Conservation (phyloP, 768 basidiomycete genomes). For the Tulasnella sp. region DNA sequence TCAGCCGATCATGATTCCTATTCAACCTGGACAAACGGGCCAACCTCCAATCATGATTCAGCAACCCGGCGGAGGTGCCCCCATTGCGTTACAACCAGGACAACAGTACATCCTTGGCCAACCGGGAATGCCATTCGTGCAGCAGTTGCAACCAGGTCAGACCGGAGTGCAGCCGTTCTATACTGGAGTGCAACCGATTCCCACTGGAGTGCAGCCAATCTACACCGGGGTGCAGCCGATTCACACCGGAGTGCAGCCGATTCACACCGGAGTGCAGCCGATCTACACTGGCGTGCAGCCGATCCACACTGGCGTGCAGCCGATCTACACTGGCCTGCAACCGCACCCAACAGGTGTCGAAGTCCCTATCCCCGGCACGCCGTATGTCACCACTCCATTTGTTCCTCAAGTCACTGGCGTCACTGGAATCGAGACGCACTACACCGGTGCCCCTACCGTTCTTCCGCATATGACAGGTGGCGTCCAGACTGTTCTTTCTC, state of each 20-base stretch:
- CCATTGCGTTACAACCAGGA: neutral
- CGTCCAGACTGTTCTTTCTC: neutral
- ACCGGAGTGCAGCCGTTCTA: neutral
- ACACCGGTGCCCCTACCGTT: slow-evolving; percentile 15
- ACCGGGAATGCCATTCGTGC: neutral
- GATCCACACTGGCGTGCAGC: neutral
- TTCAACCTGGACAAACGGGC: slow-evolving; percentile 1
- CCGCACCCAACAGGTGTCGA: neutral
- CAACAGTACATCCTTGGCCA: neutral
- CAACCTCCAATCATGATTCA: neutral
- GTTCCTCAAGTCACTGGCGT: slow-evolving; percentile 2
- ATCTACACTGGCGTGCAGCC: neutral
- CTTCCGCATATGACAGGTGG: slow-evolving; percentile 12
- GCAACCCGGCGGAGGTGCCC: neutral
- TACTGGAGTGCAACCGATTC: neutral
- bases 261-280: neutral
- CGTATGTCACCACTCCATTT: neutral
- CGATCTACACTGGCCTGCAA: neutral
- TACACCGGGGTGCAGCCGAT: neutral
- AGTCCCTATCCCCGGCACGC: neutral
- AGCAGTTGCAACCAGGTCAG: neutral
- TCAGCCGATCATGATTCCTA: neutral
- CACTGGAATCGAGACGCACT: neutral
- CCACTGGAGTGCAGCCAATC: neutral
- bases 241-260: neutral